Conservation (phyloP, 2,329 filamentous ascomycete species). For the Bipolaris bicolor region DNA sequence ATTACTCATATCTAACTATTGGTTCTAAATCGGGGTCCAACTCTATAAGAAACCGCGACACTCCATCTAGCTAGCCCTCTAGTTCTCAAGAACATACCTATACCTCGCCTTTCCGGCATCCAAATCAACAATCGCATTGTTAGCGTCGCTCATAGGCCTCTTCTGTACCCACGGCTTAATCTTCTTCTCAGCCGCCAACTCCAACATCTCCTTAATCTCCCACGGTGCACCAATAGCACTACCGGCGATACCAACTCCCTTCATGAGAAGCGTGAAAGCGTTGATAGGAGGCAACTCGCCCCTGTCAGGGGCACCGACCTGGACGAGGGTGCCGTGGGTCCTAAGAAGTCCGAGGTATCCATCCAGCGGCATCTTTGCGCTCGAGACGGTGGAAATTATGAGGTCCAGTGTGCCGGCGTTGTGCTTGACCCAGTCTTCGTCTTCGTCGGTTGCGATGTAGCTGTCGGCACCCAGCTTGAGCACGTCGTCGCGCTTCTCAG, state of each 20-base stretch:
- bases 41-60: neutral
- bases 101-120: conserved; percentile 61
- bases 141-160: conserved; percentile 60
- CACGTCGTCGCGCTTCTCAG: conserved; percentile 66
- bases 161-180: conserved; percentile 68
- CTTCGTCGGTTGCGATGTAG: conserved; percentile 65
- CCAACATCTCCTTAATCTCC: conserved; percentile 52
- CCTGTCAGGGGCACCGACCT: conserved; percentile 60
- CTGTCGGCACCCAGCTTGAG: conserved; percentile 65
- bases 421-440: conserved; percentile 64
- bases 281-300: conserved; percentile 55
- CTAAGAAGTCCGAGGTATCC: conserved; percentile 67
- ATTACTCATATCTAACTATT: neutral
- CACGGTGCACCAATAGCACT: conserved; percentile 31
- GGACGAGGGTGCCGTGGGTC: conserved; percentile 65
- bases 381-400: conserved; percentile 64
- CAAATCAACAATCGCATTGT: conserved; percentile 64
- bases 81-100: conserved; percentile 43
- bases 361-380: conserved; percentile 58
- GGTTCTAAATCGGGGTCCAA: neutral
- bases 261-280: conserved; percentile 57
- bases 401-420: conserved; percentile 62
- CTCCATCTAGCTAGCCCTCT: conserved; percentile 3
- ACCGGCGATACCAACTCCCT: conserved; percentile 33
- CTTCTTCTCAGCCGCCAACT: conserved; percentile 64